These are phyloP conservation scores for Fusarium vanettenii DNA, from an alignment of 2,329 filamentous ascomycete species.

Conservation along the genomic window DNA sequence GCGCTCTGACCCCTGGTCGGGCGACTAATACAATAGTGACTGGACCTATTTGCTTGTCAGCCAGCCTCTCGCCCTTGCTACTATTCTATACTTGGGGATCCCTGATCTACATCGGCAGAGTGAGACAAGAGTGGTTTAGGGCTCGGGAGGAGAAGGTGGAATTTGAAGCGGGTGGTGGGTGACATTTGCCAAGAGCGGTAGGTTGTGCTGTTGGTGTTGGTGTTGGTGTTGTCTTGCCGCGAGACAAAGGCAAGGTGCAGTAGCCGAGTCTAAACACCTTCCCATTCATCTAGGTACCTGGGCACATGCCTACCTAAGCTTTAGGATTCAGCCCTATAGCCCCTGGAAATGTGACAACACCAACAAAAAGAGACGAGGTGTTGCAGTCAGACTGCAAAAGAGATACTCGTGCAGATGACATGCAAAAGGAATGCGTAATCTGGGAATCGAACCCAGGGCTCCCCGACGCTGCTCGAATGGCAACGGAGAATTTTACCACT, in stretches of 20 bases:
- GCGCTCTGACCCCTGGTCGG: constrained; percentile 1
- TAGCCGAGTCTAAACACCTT: background rate
- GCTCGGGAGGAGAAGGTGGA: background rate
- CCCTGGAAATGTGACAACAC: background rate
- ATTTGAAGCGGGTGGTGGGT: background rate
- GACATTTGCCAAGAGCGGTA: constrained; percentile 8
- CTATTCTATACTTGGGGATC: background rate
- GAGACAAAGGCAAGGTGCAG: background rate
- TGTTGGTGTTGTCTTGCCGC: background rate
- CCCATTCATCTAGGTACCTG: background rate
- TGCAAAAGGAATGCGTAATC: constrained; percentile 23
- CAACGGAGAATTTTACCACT: constrained; percentile 26
- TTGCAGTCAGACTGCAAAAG: background rate
- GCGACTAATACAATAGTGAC: background rate
- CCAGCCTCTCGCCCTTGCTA: constrained; percentile 24
- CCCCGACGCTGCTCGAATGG: constrained; percentile 23
- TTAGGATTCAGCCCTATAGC: background rate
- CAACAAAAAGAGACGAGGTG: background rate
- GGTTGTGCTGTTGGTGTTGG: background rate
- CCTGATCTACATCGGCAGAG: background rate
- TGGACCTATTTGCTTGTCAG: constrained; percentile 9
- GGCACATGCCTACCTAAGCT: background rate
- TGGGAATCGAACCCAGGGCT: constrained; percentile 33
- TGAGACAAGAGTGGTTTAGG: background rate
- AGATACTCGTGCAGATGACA: background rate